A percentile compares a stretch with the other conserved stretches of the same genome.
Conservation (phyloP, 2,329 filamentous ascomycete genomes). For the Fonsecaea multimorphosa region DNA sequence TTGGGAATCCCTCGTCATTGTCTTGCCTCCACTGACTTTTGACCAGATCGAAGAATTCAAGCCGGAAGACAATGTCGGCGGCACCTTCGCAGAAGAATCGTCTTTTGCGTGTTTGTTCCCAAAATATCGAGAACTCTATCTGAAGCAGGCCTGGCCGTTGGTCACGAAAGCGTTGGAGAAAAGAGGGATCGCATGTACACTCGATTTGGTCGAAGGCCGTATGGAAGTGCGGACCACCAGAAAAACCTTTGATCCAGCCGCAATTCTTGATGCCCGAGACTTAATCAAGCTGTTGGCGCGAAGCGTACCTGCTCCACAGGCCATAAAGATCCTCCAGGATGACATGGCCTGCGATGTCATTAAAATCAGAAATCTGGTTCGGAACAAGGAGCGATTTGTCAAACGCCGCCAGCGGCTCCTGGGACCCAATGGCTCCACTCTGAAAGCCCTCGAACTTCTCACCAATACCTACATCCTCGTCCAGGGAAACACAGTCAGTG, state of each 20-base stretch:
- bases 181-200: slow-evolving; percentile 83
- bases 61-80: slow-evolving; percentile 80
- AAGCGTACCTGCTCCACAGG: slow-evolving; percentile 83
- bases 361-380: slow-evolving; percentile 88
- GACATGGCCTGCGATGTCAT: slow-evolving; percentile 92
- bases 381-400: slow-evolving; percentile 93
- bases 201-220: slow-evolving; percentile 92
- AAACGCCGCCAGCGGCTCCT: slow-evolving; percentile 93
- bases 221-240: slow-evolving; percentile 97
- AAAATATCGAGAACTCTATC: slow-evolving; percentile 93
- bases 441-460: slow-evolving; percentile 91
- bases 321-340: slow-evolving; percentile 92
- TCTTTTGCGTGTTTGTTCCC: slow-evolving; percentile 85
- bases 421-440: slow-evolving; percentile 85
- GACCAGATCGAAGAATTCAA: slow-evolving; percentile 78
- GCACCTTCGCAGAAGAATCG: slow-evolving; percentile 90
- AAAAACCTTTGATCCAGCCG: slow-evolving; percentile 88
- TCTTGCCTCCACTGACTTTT: slow-evolving; percentile 3
- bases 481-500: slow-evolving; percentile 92
- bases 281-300: slow-evolving; percentile 90
- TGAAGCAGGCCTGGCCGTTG: slow-evolving; percentile 91
- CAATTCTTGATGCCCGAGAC: slow-evolving; percentile 92
- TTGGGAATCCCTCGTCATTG: slow-evolving; percentile 42
- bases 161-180: slow-evolving; percentile 88
- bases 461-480: slow-evolving; percentile 93